Percentiles rank a stretch among this genome's conserved stretches.
phyloP scores from a whole-genome alignment of 495 filamentous ascomycete species.

The Tuber indicum region DNA sequence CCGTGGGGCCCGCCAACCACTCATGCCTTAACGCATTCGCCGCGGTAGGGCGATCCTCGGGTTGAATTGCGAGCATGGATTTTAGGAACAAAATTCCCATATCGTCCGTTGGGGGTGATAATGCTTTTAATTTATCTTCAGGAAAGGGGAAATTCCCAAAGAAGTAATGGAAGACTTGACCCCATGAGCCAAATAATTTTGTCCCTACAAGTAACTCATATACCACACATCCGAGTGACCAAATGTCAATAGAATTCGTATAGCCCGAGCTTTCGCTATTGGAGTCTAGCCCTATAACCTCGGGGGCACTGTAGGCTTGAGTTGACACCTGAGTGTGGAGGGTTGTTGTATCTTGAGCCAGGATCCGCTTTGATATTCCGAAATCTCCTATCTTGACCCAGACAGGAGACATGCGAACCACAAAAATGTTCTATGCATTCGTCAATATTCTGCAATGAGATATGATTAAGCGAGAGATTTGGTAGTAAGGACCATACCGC shows the following conservation, averaged over 20 bases:
- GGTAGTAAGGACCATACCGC: background rate
- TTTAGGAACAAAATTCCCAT: background rate
- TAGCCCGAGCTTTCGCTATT: conserved; percentile 1
- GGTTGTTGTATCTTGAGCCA: background rate
- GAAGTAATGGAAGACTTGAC: background rate
- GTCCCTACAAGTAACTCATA: background rate
- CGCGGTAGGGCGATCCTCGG: background rate
- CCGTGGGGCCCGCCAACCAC: background rate
- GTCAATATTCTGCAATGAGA: background rate
- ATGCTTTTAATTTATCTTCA: background rate
- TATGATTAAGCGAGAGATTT: background rate
- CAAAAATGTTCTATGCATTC: background rate
- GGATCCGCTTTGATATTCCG: background rate
- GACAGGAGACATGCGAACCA: background rate
- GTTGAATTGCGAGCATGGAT: background rate
- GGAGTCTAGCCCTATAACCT: background rate
- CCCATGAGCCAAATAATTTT: background rate
- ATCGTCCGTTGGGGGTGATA: background rate
- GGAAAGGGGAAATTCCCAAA: background rate
- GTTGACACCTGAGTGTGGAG: background rate
- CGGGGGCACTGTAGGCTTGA: background rate
- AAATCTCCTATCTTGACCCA: background rate
- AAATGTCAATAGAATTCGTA: conserved; percentile 13
- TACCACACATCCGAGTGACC: conserved; percentile 11
- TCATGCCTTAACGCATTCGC: background rate